Evolutionary conservation across 208 protist species (phyloP).

Genomic region (Tritrichomonas musculus): DNA sequence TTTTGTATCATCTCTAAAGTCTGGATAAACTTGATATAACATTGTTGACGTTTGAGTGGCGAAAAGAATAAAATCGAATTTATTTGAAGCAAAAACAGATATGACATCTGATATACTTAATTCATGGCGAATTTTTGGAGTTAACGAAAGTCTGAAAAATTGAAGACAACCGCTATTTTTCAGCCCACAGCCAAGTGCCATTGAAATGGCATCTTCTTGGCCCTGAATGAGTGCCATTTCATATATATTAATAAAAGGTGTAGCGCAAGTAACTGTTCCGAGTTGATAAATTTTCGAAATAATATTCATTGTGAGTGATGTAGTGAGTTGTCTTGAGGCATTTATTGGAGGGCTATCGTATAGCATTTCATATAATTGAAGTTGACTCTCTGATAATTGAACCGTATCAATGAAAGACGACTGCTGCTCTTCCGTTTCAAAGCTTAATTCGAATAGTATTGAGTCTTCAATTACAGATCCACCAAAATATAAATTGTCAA

Average conservation of each 20-base stretch:
- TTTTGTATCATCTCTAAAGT: not conserved
- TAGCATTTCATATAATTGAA: not conserved
- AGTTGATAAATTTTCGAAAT: not conserved
- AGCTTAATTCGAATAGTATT: not conserved
- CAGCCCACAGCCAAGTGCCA: not conserved
- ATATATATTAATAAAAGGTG: not conserved
- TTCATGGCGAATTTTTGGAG: not conserved
- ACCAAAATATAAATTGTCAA: not conserved
- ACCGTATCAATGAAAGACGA: not conserved
- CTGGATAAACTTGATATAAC: not conserved
- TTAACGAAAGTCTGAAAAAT: not conserved
- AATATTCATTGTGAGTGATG: not conserved
- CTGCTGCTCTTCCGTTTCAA: not conserved
- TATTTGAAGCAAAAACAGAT: not conserved
- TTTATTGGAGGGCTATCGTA: not conserved
- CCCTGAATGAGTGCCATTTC: not conserved
- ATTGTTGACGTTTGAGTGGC: not conserved
- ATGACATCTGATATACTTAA: not conserved
- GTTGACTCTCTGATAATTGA: not conserved
- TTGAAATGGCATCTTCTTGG: not conserved
- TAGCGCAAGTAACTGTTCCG: not conserved
- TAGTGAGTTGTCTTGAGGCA: not conserved
- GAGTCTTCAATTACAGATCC: not conserved
- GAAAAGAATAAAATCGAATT: not conserved
- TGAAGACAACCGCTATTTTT: slow-evolving; percentile 18